Base-by-base conservation (phyloP, 495 filamentous ascomycete species). In the Penicillium parvum region DNA sequence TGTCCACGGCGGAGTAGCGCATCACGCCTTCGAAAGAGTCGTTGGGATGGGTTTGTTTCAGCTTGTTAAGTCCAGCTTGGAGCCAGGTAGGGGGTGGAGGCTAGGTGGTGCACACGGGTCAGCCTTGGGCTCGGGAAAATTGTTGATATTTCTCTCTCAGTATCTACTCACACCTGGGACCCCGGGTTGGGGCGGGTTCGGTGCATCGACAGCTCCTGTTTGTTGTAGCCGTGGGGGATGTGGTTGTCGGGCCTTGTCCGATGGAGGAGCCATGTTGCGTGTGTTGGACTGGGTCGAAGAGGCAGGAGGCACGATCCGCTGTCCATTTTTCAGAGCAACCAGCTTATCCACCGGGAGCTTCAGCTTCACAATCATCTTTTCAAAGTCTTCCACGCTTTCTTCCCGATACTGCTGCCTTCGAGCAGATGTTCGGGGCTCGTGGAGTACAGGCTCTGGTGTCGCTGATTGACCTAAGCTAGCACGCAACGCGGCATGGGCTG, bases 21-120 rank as follows among this genome's bases (percentile, higher is more conserved):
- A 97, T 98, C 16, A 81, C 70, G 43, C 77, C 83, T 65, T 95
- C 89, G 57, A 96, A 96, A 7, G 68, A 68, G 57, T 96, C 88
- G 43, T 82, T 74, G 9, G 84, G 83, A 55, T 95, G 86, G 6
- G 61, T 58, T 34, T 73, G 63, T 32, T 77, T 75, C 19, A 96
- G 76, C 19, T 74, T 65, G 25, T 69, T 59, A 25, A 96, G 77
- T 32, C 84, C 80, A 7, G 66, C 50, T 28, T 57, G 67, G 43
- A 98, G 85, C 92, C 92, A 96, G 36, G 68, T 66, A 14, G 92
- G 90, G 15, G 89, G 79, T 29, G 85, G 79, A 49, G 86, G 84
- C 84, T 90, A 15, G 63, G 36, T 37, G 53, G 38, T 39, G 26
- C 45, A 49, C 37, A 47, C 11, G 40, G 33, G 50, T 60, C 53